These are phyloP conservation scores for Nectriaceae sp. DNA, from an alignment of 2,329 filamentous ascomycete species.

Conservation along the genomic window DNA sequence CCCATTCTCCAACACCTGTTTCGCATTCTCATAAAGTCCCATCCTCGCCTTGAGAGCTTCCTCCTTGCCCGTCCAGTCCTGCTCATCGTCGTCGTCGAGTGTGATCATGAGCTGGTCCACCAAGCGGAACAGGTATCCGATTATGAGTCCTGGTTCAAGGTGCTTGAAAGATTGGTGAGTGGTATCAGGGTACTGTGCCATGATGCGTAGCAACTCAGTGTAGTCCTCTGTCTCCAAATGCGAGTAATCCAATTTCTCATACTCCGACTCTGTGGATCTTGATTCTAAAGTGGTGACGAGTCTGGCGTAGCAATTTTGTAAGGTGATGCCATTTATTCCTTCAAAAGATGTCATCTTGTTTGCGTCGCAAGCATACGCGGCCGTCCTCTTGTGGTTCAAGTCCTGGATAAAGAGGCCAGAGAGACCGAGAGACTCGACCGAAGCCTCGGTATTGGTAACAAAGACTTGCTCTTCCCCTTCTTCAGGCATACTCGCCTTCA, in stretches of 20 bases:
- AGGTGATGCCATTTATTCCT: conserved; percentile 16
- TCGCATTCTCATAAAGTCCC: conserved; percentile 54
- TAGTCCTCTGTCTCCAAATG: conserved; percentile 20
- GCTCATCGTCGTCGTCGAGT: conserved; percentile 55
- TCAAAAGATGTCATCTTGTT: conserved; percentile 35
- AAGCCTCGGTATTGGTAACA: conserved; percentile 14
- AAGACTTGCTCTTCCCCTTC: conserved; percentile 11
- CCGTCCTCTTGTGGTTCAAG: conserved; percentile 26
- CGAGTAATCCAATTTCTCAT: conserved; percentile 12
- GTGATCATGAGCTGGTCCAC: conserved; percentile 16
- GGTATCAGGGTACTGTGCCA: conserved; percentile 67
- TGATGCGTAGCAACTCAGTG: conserved; percentile 48
- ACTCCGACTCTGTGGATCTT: conserved; percentile 9
- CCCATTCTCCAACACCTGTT: conserved; percentile 30
- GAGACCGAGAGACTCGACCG: conserved; percentile 13
- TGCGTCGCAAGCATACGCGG: conserved; percentile 21
- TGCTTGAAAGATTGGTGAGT: conserved; percentile 64
- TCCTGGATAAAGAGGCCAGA: conserved; percentile 25
- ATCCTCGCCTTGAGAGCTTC: conserved; percentile 57
- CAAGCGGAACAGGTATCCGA: conserved; percentile 54
- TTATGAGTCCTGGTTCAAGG: conserved; percentile 66
- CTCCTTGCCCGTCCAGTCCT: conserved; percentile 38
- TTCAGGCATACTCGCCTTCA: background rate
- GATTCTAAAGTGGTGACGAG: conserved; percentile 10
- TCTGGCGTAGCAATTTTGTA: conserved; percentile 27